These are phyloP conservation scores for Amanita phalloides DNA, from an alignment of 768 basidiomycete genomes.

Conservation along the genomic window DNA sequence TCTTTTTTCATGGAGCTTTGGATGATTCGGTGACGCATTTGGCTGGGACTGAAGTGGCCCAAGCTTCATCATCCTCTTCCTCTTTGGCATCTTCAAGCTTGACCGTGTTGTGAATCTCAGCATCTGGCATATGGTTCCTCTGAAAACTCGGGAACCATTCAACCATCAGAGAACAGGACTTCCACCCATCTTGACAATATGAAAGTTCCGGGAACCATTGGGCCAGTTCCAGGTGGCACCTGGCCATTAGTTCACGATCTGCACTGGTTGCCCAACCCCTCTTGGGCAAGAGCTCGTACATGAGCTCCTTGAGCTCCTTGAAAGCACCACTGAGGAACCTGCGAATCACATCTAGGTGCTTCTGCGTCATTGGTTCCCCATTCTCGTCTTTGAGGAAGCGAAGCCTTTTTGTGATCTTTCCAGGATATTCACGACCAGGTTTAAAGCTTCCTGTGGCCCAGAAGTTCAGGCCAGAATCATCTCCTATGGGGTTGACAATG, in stretches of 20 bases:
- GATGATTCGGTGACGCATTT: neutral
- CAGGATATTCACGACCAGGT: too few relatives aligned
- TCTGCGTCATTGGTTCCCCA: neutral
- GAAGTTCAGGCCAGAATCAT: neutral
- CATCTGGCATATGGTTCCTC: neutral
- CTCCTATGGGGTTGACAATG: neutral
- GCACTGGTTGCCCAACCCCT: neutral
- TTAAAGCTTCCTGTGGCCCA: neutral
- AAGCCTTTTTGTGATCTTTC: neutral
- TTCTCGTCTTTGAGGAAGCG: neutral
- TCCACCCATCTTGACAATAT: neutral
- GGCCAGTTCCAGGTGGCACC: neutral
- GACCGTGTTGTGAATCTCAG: neutral
- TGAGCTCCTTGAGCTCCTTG: neutral
- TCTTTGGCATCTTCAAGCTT: neutral
- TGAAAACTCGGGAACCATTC: conserved; percentile 1
- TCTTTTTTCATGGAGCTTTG: neutral
- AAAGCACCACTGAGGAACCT: neutral
- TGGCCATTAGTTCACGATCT: neutral
- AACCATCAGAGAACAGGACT: neutral
- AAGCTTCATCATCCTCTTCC: neutral
- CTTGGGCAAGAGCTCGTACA: too few relatives aligned
- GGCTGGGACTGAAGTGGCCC: neutral
- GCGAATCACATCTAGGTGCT: neutral
- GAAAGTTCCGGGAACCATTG: neutral